These are phyloP conservation scores for Suillus spraguei DNA, from an alignment of 768 basidiomycete species.

Conservation along the genomic window DNA sequence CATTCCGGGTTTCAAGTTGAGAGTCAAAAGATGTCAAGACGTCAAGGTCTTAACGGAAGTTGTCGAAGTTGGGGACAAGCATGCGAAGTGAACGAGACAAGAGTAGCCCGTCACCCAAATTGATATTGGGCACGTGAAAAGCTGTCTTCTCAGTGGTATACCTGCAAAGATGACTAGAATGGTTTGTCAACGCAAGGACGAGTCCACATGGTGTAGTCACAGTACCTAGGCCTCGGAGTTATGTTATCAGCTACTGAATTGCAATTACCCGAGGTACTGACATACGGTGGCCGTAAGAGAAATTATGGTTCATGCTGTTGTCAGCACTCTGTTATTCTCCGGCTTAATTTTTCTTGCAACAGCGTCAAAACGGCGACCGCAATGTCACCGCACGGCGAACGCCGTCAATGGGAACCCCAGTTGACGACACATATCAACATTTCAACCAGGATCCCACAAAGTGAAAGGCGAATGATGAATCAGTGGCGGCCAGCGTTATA, in stretches of 20 bases:
- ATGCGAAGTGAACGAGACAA: background rate
- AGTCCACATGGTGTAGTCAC: background rate
- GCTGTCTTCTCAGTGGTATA: background rate
- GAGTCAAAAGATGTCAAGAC: too few species aligned
- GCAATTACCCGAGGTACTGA: background rate
- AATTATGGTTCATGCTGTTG: background rate
- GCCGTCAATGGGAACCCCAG: background rate
- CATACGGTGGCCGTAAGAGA: background rate
- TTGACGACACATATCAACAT: background rate
- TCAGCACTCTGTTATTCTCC: background rate
- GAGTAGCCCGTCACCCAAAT: background rate
- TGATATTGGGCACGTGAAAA: background rate
- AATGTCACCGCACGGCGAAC: background rate
- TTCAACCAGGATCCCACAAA: background rate
- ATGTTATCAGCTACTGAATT: background rate
- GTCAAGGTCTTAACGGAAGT: too few species aligned
- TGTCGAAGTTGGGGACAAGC: too few species aligned
- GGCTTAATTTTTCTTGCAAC: background rate
- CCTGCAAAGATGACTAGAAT: background rate
- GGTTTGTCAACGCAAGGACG: background rate
- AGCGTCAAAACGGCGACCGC: background rate
- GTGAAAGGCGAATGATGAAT: background rate
- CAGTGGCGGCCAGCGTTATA: background rate
- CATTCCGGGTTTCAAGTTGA: too few species aligned
- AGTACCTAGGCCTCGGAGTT: background rate